These are phyloP conservation scores for Acacia crassicarpa DNA, from an alignment of 306 rosid species.

Conservation along the genomic window DNA sequence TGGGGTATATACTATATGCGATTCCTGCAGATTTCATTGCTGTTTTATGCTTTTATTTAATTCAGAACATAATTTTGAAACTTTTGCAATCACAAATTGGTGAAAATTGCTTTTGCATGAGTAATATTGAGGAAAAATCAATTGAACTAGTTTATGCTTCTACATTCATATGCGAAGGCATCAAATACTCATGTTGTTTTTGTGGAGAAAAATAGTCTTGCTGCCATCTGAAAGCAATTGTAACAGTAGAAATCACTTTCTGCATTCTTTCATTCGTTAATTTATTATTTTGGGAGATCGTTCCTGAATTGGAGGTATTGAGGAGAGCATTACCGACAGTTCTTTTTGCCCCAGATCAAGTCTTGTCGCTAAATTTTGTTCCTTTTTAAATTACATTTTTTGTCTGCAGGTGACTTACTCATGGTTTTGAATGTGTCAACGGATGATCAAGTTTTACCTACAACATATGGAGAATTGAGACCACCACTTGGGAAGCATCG, in stretches of 20 bases:
- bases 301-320: background rate
- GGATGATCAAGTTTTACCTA: slow-evolving; percentile 71
- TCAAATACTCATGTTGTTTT: background rate
- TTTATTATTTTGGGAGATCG: background rate
- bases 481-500: slow-evolving; percentile 99
- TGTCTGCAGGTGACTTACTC: slow-evolving; percentile 73
- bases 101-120: background rate
- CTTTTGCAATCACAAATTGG: background rate
- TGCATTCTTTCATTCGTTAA: background rate
- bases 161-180: background rate
- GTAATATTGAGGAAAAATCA: background rate
- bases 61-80: background rate
- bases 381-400: background rate
- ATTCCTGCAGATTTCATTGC: background rate
- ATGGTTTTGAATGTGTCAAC: slow-evolving; percentile 69
- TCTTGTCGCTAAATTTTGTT: background rate
- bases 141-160: background rate
- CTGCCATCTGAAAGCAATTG: background rate
- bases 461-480: slow-evolving; percentile 91
- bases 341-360: background rate
- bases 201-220: background rate
- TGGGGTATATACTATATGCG: background rate
- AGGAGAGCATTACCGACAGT: background rate
- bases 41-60: background rate
- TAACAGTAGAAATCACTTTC: background rate